Percentiles rank a stretch among this genome's conserved stretches.
Conservation (phyloP, 2,329 filamentous ascomycete genomes). For the Pestalotiopsis sp. region DNA sequence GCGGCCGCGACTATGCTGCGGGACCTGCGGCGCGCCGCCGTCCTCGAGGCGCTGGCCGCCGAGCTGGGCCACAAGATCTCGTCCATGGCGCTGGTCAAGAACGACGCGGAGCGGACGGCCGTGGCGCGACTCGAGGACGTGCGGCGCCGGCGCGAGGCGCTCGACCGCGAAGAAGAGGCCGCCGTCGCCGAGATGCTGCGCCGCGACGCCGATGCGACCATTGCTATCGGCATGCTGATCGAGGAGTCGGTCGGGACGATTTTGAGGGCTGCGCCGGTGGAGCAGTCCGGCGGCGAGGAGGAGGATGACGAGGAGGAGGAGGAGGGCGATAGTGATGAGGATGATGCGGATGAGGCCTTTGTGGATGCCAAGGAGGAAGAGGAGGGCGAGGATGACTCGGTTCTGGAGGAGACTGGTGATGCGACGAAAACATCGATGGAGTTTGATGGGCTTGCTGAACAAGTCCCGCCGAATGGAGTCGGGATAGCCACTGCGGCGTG, state of each 20-base stretch:
- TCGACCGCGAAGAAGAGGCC: slow-evolving; percentile 36
- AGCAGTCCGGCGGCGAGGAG: not conserved
- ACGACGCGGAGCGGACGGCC: slow-evolving; percentile 30
- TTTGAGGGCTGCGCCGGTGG: not conserved
- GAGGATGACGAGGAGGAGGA: not conserved
- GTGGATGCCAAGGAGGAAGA: not conserved
- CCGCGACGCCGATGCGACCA: slow-evolving; percentile 32
- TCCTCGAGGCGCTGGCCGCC: slow-evolving; percentile 30
- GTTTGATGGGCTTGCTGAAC: too few relatives aligned
- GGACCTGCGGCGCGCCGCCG: slow-evolving; percentile 28
- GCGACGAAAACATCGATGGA: too few relatives aligned
- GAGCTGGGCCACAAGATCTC: slow-evolving; percentile 32
- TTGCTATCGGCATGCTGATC: slow-evolving; percentile 31
- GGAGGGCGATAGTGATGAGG: not conserved
- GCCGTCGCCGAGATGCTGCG: slow-evolving; percentile 28
- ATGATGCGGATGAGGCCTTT: not conserved
- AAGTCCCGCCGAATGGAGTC: too few relatives aligned
- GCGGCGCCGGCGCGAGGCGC: slow-evolving; percentile 34
- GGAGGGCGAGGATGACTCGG: not conserved
- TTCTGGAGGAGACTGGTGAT: too few relatives aligned
- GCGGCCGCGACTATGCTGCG: slow-evolving; percentile 30
- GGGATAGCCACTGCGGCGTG: too few relatives aligned
- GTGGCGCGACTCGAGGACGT: slow-evolving; percentile 33
- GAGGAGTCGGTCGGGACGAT: slow-evolving; percentile 27
- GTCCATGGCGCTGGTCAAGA: slow-evolving; percentile 37